Conservation (phyloP, 179 eudicot species). For the Sideroxylon spinosum region DNA sequence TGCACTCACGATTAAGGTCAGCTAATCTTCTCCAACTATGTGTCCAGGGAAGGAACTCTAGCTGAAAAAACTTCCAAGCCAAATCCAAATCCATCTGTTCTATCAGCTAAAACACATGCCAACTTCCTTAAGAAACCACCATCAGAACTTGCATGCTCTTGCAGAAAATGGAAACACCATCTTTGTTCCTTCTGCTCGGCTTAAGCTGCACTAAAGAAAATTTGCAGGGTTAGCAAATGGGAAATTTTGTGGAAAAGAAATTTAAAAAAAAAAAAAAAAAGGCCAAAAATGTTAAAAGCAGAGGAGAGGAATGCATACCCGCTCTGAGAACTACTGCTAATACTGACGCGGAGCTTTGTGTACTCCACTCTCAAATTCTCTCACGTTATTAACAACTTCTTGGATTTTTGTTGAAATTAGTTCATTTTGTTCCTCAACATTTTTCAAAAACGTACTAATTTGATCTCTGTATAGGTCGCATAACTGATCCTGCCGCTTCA, state of each 20-base stretch:
- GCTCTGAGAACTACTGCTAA: conserved; percentile 3
- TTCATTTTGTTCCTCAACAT: conserved; percentile 29
- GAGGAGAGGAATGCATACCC: background rate
- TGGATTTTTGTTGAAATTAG: conserved; percentile 26
- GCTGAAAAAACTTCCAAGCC: background rate
- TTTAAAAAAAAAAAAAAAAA: too few species aligned
- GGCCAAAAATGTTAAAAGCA: too few species aligned
- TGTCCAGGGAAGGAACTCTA: background rate
- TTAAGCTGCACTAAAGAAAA: background rate
- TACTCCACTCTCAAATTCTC: conserved; percentile 23
- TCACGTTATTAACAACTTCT: conserved; percentile 26
- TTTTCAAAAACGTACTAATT: conserved; percentile 23
- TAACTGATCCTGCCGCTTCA: conserved; percentile 35
- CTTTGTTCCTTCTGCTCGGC: background rate
- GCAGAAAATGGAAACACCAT: background rate
- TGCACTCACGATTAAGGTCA: conserved; percentile 5
- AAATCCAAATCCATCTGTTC: background rate
- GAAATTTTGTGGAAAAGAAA: too few species aligned
- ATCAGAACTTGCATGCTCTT: background rate
- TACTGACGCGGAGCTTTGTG: background rate
- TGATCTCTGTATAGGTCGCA: conserved; percentile 27
- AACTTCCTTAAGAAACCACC: background rate
- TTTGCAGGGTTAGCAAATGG: background rate
- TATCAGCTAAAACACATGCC: background rate
- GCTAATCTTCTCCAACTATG: background rate